Percentiles rank a stretch among this genome's conserved stretches.
Conservation (phyloP, 345 rosid genomes). For the Moricandia moricandioides region DNA sequence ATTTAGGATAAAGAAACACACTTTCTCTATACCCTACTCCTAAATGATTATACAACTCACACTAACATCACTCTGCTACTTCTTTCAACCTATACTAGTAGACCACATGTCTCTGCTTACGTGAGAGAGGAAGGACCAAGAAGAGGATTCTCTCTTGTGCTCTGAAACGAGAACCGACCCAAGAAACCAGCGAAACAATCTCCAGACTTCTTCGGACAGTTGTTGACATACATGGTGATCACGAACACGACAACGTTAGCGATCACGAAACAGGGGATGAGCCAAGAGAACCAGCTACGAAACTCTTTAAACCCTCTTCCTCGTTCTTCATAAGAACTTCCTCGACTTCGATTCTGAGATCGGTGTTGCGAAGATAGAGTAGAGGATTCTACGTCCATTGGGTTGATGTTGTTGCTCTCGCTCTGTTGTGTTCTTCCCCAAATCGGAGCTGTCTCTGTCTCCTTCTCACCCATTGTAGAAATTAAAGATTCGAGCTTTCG, state of each 20-base stretch:
- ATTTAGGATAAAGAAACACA: not conserved
- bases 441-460: constrained; percentile 33
- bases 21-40: not conserved
- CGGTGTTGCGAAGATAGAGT: constrained; percentile 31
- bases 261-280: constrained; percentile 67
- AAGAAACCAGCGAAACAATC: constrained; percentile 68
- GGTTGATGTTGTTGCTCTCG: constrained; percentile 35
- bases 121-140: constrained; percentile 85
- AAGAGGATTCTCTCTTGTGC: constrained; percentile 85
- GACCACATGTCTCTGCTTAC: constrained; percentile 19
- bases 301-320: constrained; percentile 50
- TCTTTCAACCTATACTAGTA: not conserved
- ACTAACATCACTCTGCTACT: not conserved
- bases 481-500: not conserved
- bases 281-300: constrained; percentile 80
- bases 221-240: constrained; percentile 84
- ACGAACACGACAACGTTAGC: constrained; percentile 66
- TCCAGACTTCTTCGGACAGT: constrained; percentile 75
- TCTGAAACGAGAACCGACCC: constrained; percentile 91
- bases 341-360: constrained; percentile 34
- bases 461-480: constrained; percentile 26
- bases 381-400: constrained; percentile 43
- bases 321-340: constrained; percentile 21
- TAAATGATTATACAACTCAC: not conserved
- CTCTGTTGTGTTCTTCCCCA: constrained; percentile 43